A percentile compares a stretch with the other conserved stretches of the same genome.
phyloP scores from a whole-genome alignment of 306 rosid species.

The Malus sieversii region DNA sequence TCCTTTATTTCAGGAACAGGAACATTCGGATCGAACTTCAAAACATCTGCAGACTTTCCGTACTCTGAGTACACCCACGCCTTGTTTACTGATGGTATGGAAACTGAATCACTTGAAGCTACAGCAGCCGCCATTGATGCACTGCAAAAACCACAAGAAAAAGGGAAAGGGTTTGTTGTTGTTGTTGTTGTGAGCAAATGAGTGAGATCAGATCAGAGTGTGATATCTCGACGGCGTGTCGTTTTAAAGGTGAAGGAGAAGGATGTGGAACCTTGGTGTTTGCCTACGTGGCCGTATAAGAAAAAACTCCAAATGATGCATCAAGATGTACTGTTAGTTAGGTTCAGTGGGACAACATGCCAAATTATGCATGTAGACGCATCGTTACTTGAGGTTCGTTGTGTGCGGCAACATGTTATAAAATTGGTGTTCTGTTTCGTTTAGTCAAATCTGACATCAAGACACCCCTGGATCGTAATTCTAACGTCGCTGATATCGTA shows the following conservation, averaged over 20 bases:
- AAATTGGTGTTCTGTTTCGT: too few relatives aligned
- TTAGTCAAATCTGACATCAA: too few relatives aligned
- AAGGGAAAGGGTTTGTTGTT: not conserved
- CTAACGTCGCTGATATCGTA: too few relatives aligned
- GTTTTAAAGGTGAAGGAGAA: not conserved
- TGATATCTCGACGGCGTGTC: too few relatives aligned
- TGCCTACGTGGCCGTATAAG: not conserved
- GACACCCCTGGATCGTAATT: too few relatives aligned
- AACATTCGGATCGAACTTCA: conserved; percentile 36
- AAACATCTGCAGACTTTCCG: conserved; percentile 39
- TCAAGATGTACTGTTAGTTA: too few relatives aligned
- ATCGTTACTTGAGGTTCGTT: too few relatives aligned
- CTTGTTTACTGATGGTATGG: conserved; percentile 30
- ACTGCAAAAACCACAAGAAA: not conserved
- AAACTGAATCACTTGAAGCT: conserved; percentile 2
- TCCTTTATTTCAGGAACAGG: conserved; percentile 36
- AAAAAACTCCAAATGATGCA: too few relatives aligned
- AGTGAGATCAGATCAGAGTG: not conserved
- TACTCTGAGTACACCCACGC: conserved; percentile 54
- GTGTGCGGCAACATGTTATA: too few relatives aligned
- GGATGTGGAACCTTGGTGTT: not conserved
- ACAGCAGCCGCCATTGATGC: conserved; percentile 33
- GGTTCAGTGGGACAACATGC: too few relatives aligned
- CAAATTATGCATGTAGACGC: too few relatives aligned
- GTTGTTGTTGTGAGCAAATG: not conserved